Evolutionary conservation across 73 alveolate species (phyloP).

Genomic region (Paramecium sexaurelia): DNA sequence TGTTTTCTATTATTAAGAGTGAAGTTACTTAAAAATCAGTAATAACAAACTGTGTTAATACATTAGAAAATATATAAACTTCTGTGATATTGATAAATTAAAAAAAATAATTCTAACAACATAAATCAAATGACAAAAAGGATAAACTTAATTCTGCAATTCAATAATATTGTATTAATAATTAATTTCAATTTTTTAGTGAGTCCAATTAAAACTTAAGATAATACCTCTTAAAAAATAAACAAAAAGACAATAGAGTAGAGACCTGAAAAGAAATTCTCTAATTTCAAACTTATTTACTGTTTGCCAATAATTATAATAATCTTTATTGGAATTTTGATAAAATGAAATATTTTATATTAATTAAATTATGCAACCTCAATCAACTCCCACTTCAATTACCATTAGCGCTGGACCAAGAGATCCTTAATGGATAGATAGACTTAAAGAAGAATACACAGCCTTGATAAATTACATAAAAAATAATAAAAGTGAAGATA

Average conservation of each 20-base stretch:
- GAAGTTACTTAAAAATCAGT: neutral
- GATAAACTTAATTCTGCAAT: neutral
- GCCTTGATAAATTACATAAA: conserved; percentile 94
- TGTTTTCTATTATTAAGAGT: neutral
- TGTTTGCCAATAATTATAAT: neutral
- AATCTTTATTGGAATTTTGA: neutral
- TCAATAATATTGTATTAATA: neutral
- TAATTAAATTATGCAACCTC: neutral
- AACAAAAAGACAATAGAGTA: neutral
- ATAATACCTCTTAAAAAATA: neutral
- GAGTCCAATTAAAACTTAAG: neutral
- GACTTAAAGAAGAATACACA: conserved; percentile 94
- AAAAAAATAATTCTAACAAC: neutral
- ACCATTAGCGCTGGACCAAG: conserved; percentile 93
- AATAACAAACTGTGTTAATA: neutral
- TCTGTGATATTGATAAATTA: neutral
- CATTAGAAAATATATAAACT: neutral
- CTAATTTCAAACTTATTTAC: neutral
- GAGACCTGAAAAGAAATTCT: neutral
- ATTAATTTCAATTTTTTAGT: neutral
- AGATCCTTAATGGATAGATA: conserved; percentile 94
- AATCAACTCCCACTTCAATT: neutral
- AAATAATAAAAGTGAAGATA: conserved; percentile 87
- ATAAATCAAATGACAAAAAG: neutral
- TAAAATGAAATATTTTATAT: neutral